A percentile compares a stretch with the other conserved stretches of the same genome.
phyloP scores from a whole-genome alignment of 257 asterid species.

The Thymus quinquecostatus region DNA sequence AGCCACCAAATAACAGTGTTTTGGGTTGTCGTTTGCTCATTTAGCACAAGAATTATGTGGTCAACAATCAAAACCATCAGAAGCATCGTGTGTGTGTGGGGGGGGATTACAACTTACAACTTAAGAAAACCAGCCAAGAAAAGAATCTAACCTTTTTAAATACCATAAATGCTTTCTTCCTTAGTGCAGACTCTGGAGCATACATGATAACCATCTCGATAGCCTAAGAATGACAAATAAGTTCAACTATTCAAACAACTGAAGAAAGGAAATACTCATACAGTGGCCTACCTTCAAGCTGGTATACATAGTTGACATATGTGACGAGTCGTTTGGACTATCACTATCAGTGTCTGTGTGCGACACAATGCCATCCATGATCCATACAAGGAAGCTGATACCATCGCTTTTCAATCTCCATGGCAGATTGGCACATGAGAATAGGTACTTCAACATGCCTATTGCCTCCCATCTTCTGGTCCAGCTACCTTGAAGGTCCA shows the following conservation, averaged over 20 bases:
- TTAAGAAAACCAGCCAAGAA: slow-evolving; percentile 10
- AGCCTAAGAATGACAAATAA: slow-evolving; percentile 51
- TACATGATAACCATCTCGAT: slow-evolving; percentile 72
- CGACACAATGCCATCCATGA: slow-evolving; percentile 56
- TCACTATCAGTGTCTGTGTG: slow-evolving; percentile 37
- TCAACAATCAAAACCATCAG: slow-evolving; percentile 1
- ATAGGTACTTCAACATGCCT: slow-evolving; percentile 67
- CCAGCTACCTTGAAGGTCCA: slow-evolving; percentile 68
- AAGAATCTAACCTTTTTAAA: slow-evolving; percentile 57
- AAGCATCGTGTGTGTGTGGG: not conserved
- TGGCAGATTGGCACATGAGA: slow-evolving; percentile 49
- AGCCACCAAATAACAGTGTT: not conserved
- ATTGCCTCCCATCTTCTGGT: slow-evolving; percentile 79
- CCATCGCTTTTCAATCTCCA: slow-evolving; percentile 70
- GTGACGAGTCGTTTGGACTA: slow-evolving; percentile 44
- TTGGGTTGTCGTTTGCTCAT: not conserved
- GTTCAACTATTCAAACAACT: slow-evolving; percentile 28
- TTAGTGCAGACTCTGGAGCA: slow-evolving; percentile 62
- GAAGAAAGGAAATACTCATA: slow-evolving; percentile 26
- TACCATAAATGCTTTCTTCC: slow-evolving; percentile 69
- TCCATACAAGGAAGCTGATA: slow-evolving; percentile 57
- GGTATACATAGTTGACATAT: slow-evolving; percentile 56
- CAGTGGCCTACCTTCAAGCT: slow-evolving; percentile 65
- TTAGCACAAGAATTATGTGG: not conserved
- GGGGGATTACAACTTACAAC: not conserved